Percentiles rank a stretch among this genome's conserved stretches.
These are phyloP conservation scores for Malus asiatica DNA, from an alignment of 306 rosid genomes.

Conservation along the genomic window DNA sequence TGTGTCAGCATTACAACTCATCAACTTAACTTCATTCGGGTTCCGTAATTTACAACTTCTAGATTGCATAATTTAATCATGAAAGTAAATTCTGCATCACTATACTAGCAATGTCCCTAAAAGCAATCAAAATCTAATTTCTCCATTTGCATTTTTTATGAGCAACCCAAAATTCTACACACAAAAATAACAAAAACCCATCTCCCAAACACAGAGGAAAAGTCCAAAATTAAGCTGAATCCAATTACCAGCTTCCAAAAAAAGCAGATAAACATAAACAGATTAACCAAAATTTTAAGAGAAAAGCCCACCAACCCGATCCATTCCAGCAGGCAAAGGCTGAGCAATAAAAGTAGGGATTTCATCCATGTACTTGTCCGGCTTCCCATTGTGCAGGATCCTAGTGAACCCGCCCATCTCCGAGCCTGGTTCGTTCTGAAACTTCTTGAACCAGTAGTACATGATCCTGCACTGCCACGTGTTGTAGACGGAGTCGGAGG, in stretches of 20 bases:
- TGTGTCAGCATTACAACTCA: no score
- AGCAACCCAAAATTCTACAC: not conserved
- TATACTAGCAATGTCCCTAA: not conserved
- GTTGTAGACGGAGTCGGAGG: slow-evolving; percentile 85
- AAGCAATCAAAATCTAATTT: not conserved
- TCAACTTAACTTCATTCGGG: not conserved
- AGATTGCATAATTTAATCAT: not conserved
- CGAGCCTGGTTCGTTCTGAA: slow-evolving; percentile 45
- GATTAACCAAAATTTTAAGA: not conserved
- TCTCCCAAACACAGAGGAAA: not conserved
- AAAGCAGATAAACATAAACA: not conserved
- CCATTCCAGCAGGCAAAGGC: slow-evolving; percentile 94
- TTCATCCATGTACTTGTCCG: slow-evolving; percentile 75
- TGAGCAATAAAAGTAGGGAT: slow-evolving; percentile 97
- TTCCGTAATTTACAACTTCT: not conserved
- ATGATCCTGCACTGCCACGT: slow-evolving; percentile 94
- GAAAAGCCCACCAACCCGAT: slow-evolving; percentile 42
- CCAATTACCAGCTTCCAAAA: not conserved
- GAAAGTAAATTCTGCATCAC: not conserved
- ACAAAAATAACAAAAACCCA: not conserved
- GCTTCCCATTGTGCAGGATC: slow-evolving; percentile 83
- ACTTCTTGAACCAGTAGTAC: slow-evolving; percentile 91
- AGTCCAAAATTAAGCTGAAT: not conserved
- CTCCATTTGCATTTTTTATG: not conserved
- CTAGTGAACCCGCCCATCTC: slow-evolving; percentile 94